Percentiles rank a stretch among this genome's conserved stretches.
Evolutionary conservation across 2,329 filamentous ascomycete genomes (phyloP).

Genomic region (Sporothrix pseudoabietina): DNA sequence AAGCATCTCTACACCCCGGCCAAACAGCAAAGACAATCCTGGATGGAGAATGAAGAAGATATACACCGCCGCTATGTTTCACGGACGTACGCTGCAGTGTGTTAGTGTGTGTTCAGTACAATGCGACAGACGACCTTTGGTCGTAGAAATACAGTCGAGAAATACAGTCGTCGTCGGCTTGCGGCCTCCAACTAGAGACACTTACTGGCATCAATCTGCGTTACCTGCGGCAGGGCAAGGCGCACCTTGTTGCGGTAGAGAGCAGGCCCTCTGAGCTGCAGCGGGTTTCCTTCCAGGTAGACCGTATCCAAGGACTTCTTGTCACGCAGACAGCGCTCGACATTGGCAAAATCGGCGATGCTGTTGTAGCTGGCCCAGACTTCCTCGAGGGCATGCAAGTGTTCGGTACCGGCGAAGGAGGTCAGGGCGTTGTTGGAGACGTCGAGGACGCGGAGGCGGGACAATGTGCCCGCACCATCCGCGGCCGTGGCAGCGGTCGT

Average conservation of each 20-base stretch:
- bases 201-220: constrained; percentile 97
- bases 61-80: not conserved
- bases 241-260: constrained; percentile 93
- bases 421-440: constrained; percentile 84
- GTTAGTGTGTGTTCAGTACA: not conserved
- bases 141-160: not conserved
- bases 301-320: constrained; percentile 84
- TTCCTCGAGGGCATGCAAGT: constrained; percentile 75
- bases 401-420: constrained; percentile 70
- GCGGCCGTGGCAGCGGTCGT: not conserved
- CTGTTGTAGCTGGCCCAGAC: constrained; percentile 93
- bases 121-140: not conserved
- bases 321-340: constrained; percentile 74
- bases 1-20: not conserved
- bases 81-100: constrained; percentile 11
- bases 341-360: constrained; percentile 75
- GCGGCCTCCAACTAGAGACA: constrained; percentile 39
- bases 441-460: constrained; percentile 75
- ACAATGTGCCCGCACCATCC: not conserved
- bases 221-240: constrained; percentile 81
- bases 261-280: constrained; percentile 77
- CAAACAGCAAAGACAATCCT: not conserved
- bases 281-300: constrained; percentile 92
- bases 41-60: not conserved
- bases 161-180: not conserved